Evolutionary conservation across 352 stramenopile species (phyloP).

Genomic region (Globisporangium solare): DNA sequence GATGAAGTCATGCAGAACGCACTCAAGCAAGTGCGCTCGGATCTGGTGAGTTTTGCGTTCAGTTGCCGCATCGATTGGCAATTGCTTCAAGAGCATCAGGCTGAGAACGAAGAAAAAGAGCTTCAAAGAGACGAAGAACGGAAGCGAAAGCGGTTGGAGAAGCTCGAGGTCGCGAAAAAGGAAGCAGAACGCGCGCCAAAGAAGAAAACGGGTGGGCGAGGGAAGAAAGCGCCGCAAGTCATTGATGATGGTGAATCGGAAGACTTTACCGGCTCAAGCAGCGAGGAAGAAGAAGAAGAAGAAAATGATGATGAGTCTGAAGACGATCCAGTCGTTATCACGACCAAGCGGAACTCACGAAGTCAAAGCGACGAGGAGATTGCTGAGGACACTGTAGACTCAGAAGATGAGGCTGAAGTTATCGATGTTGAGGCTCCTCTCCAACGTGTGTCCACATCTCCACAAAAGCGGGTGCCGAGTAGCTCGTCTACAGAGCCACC

Average conservation of each 20-base stretch:
- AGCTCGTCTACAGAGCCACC: neutral
- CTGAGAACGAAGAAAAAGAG: conserved; percentile 73
- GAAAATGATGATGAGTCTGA: conserved; percentile 6
- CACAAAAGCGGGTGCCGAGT: neutral
- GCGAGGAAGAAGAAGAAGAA: conserved; percentile 28
- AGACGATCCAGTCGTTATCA: neutral
- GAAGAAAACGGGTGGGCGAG: conserved; percentile 14
- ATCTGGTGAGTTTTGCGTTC: conserved; percentile 93
- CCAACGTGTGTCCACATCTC: conserved; percentile 1
- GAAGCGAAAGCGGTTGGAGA: conserved; percentile 67
- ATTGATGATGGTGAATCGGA: conserved; percentile 52
- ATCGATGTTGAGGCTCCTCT: conserved; percentile 11
- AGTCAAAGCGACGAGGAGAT: conserved; percentile 22
- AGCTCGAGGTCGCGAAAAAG: conserved; percentile 42
- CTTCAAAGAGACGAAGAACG: conserved; percentile 66
- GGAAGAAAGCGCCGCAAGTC: conserved; percentile 34
- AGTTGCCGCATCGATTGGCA: conserved; percentile 95
- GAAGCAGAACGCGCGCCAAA: conserved; percentile 15
- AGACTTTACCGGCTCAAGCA: conserved; percentile 25
- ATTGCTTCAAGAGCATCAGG: conserved; percentile 87
- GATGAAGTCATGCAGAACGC: conserved; percentile 95
- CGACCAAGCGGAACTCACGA: conserved; percentile 19
- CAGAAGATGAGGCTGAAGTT: conserved; percentile 9
- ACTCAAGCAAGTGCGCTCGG: conserved; percentile 38
- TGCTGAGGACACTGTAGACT: conserved; percentile 8